These are phyloP conservation scores for Lasiodiplodia hormozganensis DNA, from an alignment of 2,329 filamentous ascomycete species.

Conservation along the genomic window DNA sequence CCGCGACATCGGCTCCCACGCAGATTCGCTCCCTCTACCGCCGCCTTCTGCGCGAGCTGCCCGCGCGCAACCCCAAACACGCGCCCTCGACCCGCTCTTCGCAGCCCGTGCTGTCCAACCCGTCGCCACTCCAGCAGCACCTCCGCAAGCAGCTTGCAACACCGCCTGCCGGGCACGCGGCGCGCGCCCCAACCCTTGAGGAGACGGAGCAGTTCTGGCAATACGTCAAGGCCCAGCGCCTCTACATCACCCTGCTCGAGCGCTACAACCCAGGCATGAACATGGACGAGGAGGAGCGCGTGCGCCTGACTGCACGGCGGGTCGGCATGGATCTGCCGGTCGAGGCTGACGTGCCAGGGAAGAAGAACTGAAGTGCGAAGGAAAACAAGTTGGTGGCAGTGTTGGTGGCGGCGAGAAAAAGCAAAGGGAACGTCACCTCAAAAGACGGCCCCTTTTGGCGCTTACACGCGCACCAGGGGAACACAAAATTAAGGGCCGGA, in stretches of 20 bases:
- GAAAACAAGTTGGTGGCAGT: neutral
- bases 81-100: constrained; percentile 42
- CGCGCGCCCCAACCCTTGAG: constrained; percentile 33
- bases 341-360: neutral
- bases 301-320: constrained; percentile 81
- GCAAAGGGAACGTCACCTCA: neutral
- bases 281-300: constrained; percentile 83
- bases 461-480: neutral
- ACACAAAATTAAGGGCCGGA: neutral
- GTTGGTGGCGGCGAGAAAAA: neutral
- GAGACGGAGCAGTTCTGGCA: constrained; percentile 79
- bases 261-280: constrained; percentile 93
- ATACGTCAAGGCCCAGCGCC: constrained; percentile 85
- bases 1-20: constrained; percentile 44
- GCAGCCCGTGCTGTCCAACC: constrained; percentile 55
- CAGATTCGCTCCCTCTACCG: constrained; percentile 82
- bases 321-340: constrained; percentile 88
- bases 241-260: constrained; percentile 81
- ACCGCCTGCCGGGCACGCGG: constrained; percentile 24
- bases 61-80: constrained; percentile 59
- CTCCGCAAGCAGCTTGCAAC: constrained; percentile 69
- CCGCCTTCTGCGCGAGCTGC: constrained; percentile 85
- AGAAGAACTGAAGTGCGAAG: neutral
- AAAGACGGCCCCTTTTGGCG: constrained; percentile 1
- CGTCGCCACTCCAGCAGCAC: constrained; percentile 73